Evolutionary conservation across 2,329 filamentous ascomycete genomes (phyloP).

Genomic region (Penicillium thymicola): DNA sequence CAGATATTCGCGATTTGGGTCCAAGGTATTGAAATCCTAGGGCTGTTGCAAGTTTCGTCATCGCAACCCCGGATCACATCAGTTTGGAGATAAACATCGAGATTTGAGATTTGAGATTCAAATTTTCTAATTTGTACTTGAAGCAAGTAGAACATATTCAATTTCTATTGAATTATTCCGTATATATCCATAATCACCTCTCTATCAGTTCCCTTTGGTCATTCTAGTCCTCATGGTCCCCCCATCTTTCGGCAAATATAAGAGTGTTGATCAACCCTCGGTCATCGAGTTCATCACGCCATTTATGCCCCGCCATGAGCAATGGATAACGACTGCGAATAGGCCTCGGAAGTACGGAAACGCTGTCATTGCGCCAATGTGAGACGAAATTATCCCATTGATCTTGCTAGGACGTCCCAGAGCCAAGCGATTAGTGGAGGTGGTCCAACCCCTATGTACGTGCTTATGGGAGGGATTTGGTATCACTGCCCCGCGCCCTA

Average conservation of each 20-base stretch:
- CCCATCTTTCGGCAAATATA: not conserved
- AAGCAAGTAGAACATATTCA: not conserved
- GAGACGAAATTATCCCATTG: slow-evolving; percentile 8
- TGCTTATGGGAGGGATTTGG: slow-evolving; percentile 17
- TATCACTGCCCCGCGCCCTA: slow-evolving; percentile 16
- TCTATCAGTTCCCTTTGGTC: not conserved
- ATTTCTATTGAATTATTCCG: not conserved
- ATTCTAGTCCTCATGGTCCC: not conserved
- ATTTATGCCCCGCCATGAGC: slow-evolving; percentile 34
- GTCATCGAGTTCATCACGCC: slow-evolving; percentile 25
- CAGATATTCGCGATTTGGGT: slow-evolving; percentile 1
- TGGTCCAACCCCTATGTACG: slow-evolving; percentile 8
- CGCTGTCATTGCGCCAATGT: slow-evolving; percentile 8
- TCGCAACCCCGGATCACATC: slow-evolving; percentile 22
- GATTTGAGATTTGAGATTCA: not conserved
- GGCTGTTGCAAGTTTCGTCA: slow-evolving; percentile 18
- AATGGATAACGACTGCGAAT: slow-evolving; percentile 17
- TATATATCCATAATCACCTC: not conserved
- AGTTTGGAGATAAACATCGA: slow-evolving; percentile 1
- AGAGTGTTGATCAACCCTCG: slow-evolving; percentile 5
- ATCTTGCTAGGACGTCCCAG: not conserved
- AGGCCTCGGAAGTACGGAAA: slow-evolving; percentile 9
- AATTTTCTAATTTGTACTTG: not conserved
- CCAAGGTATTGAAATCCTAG: not conserved
- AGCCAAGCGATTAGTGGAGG: slow-evolving; percentile 13